Percentiles rank a stretch among this genome's conserved stretches.
These are phyloP conservation scores for Cornus controversa DNA, from an alignment of 148 eudicot genomes.

Conservation along the genomic window DNA sequence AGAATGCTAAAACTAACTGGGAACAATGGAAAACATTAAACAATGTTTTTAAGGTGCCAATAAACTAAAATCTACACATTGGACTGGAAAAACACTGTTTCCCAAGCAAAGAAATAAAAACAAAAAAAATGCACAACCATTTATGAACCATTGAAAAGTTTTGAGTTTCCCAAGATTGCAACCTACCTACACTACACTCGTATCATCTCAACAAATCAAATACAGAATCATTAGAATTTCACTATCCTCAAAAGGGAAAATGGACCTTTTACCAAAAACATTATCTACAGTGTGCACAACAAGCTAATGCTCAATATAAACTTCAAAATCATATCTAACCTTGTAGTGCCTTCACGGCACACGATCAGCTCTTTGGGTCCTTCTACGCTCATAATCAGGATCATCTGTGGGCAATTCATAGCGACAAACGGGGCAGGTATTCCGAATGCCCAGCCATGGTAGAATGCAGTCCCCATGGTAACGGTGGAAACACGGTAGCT, in stretches of 20 bases:
- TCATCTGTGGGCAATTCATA: conserved; percentile 72
- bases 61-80: not conserved
- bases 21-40: not conserved
- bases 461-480: conserved; percentile 71
- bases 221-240: not conserved
- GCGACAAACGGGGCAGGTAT: conserved; percentile 77
- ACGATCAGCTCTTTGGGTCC: conserved; percentile 39
- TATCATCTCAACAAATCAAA: too few relatives aligned
- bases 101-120: not conserved
- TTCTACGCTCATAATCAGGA: conserved; percentile 61
- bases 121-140: not conserved
- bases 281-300: conserved; percentile 4
- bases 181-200: too few relatives aligned
- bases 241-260: conserved; percentile 1
- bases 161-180: too few relatives aligned
- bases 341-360: conserved; percentile 11
- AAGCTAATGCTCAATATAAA: not conserved
- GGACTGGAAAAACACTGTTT: not conserved
- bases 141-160: not conserved
- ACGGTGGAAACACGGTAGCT: conserved; percentile 62
- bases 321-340: conserved; percentile 14
- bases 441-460: conserved; percentile 71
- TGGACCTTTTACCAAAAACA: not conserved
- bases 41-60: not conserved
- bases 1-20: not conserved